Conservation (phyloP, 805 yeast species). For the Candida michaelii region DNA sequence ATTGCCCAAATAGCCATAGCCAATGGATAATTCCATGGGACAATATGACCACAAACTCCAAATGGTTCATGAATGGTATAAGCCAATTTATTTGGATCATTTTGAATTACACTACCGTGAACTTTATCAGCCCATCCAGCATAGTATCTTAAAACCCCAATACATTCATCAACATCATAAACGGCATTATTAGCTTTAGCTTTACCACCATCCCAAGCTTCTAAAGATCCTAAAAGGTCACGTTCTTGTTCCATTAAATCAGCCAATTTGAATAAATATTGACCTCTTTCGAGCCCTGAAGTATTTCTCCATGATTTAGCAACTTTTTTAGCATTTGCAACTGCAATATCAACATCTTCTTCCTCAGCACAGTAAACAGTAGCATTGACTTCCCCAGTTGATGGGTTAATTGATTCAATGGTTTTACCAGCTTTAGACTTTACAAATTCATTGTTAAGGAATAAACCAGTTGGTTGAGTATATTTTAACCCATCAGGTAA, state of each 20-base stretch:
- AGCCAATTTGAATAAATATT: constrained; percentile 37
- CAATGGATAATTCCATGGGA: constrained; percentile 49
- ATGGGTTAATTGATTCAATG: constrained; percentile 43
- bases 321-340: constrained; percentile 37
- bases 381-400: constrained; percentile 44
- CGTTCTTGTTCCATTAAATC: constrained; percentile 32
- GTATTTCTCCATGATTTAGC: constrained; percentile 48
- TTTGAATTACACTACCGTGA: constrained; percentile 46
- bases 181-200: constrained; percentile 48
- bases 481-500: constrained; percentile 52
- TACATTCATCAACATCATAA: constrained; percentile 48
- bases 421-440: constrained; percentile 34
- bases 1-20: constrained; percentile 79
- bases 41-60: constrained; percentile 48
- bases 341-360: constrained; percentile 45
- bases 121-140: constrained; percentile 66
- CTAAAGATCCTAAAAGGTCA: constrained; percentile 37
- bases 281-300: constrained; percentile 43
- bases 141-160: constrained; percentile 48
- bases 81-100: constrained; percentile 52
- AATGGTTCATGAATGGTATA: constrained; percentile 63
- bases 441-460: constrained; percentile 47
- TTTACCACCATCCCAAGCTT: constrained; percentile 50
- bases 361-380: constrained; percentile 41
- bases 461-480: constrained; percentile 62